Conservation (phyloP, 768 basidiomycete species). For the Boletus sp. region DNA sequence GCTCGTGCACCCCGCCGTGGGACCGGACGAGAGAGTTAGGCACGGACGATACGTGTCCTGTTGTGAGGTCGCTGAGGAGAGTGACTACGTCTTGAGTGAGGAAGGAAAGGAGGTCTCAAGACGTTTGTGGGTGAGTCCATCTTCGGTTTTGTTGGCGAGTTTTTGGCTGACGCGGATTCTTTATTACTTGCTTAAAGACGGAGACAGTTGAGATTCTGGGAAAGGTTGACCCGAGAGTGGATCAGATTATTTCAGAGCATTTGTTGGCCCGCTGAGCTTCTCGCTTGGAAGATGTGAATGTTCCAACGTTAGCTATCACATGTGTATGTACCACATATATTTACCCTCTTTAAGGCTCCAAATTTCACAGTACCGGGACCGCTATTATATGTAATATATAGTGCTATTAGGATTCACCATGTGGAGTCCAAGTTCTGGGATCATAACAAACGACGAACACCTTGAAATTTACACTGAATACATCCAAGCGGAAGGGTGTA, state of each 20-base stretch:
- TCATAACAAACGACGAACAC: background rate
- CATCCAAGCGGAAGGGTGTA: slow-evolving; percentile 6
- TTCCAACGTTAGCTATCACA: too few relatives aligned
- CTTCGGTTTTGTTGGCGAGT: background rate
- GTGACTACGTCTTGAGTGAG: slow-evolving; percentile 30
- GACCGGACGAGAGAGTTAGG: slow-evolving; percentile 18
- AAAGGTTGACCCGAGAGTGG: slow-evolving; percentile 28
- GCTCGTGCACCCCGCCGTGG: slow-evolving; percentile 33
- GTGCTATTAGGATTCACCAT: background rate
- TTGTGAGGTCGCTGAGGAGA: slow-evolving; percentile 28
- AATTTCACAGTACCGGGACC: background rate
- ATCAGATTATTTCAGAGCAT: slow-evolving; percentile 24
- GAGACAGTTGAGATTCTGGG: slow-evolving; percentile 29
- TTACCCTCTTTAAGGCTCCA: background rate
- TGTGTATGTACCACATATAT: background rate
- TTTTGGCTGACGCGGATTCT: background rate
- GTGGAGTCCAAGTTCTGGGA: background rate
- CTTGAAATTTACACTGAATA: background rate
- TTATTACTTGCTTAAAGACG: slow-evolving; percentile 7
- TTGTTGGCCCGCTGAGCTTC: slow-evolving; percentile 13
- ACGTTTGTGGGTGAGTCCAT: slow-evolving; percentile 33
- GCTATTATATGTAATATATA: background rate
- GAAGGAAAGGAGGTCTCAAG: slow-evolving; percentile 30
- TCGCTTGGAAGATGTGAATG: background rate
- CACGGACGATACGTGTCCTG: slow-evolving; percentile 32